Conservation (phyloP, 192 early-diverging fungal species). For the Coemansia sp. region DNA sequence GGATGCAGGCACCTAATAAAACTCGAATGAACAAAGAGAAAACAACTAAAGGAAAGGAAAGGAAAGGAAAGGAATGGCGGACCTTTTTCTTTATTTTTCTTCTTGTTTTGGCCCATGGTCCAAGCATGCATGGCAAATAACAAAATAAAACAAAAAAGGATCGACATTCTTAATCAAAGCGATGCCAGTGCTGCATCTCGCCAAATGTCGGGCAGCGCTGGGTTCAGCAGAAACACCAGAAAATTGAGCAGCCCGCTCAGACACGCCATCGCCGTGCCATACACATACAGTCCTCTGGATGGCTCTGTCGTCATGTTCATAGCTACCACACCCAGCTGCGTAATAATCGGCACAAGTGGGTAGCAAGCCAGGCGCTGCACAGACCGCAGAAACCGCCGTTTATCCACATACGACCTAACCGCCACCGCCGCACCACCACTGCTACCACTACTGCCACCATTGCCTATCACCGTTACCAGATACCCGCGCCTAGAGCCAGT, state of each 20-base stretch:
- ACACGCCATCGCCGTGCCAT: slow-evolving; percentile 37
- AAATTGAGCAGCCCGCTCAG: slow-evolving; percentile 40
- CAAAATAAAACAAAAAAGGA: neutral
- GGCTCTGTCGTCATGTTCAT: slow-evolving; percentile 35
- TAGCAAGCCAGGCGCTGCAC: slow-evolving; percentile 46
- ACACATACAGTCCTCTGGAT: slow-evolving; percentile 25
- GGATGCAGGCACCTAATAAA: slow-evolving; percentile 3
- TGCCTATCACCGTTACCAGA: slow-evolving; percentile 26
- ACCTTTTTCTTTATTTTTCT: slow-evolving; percentile 5
- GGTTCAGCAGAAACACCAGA: slow-evolving; percentile 51
- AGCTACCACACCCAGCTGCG: slow-evolving; percentile 45
- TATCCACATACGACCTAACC: slow-evolving; percentile 41
- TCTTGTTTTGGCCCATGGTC: neutral
- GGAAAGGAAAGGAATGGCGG: too few relatives aligned
- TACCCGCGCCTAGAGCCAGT: slow-evolving; percentile 19
- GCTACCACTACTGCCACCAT: too few relatives aligned
- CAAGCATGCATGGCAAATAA: neutral
- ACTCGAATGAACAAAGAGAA: neutral
- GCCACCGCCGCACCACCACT: slow-evolving; percentile 26
- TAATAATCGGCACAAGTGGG: slow-evolving; percentile 46
- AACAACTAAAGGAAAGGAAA: too few relatives aligned
- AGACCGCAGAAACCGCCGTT: slow-evolving; percentile 38
- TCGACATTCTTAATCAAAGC: slow-evolving; percentile 7
- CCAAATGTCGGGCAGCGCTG: slow-evolving; percentile 50
- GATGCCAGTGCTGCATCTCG: slow-evolving; percentile 14